phyloP scores from a whole-genome alignment of 225 moss, liverwort and hornwort species.

The Pseudisothecium myosuroides region DNA sequence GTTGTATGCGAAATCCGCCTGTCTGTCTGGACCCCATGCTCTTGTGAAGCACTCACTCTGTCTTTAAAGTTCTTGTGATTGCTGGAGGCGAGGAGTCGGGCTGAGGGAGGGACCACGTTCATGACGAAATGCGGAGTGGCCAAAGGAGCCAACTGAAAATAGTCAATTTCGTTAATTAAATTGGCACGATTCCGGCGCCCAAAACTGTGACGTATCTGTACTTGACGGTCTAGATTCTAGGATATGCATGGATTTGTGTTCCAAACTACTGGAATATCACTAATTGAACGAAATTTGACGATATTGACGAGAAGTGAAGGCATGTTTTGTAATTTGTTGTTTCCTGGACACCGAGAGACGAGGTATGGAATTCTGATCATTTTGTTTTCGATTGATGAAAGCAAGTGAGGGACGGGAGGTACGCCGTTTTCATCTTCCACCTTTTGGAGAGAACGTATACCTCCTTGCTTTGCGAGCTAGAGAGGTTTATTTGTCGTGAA shows the following conservation, averaged over 20 bases:
- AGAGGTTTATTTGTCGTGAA: not conserved
- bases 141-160: not conserved
- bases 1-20: not conserved
- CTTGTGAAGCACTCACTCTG: not conserved
- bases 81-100: not conserved
- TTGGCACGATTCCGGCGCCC: not conserved
- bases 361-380: not conserved
- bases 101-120: not conserved
- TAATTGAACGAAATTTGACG: no score
- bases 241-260: no score
- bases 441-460: no score
- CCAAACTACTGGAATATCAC: no score
- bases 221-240: no score
- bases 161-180: not conserved
- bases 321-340: no score
- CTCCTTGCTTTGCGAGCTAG: not conserved
- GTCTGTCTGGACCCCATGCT: not conserved
- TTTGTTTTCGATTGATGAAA: not conserved
- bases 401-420: not conserved
- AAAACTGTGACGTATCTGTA: no score
- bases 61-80: not conserved
- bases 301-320: no score
- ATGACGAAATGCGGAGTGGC: not conserved
- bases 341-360: not conserved
- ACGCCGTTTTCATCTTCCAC: not conserved